phyloP scores from a whole-genome alignment of 768 basidiomycete genomes.

The Suillus spraguei region DNA sequence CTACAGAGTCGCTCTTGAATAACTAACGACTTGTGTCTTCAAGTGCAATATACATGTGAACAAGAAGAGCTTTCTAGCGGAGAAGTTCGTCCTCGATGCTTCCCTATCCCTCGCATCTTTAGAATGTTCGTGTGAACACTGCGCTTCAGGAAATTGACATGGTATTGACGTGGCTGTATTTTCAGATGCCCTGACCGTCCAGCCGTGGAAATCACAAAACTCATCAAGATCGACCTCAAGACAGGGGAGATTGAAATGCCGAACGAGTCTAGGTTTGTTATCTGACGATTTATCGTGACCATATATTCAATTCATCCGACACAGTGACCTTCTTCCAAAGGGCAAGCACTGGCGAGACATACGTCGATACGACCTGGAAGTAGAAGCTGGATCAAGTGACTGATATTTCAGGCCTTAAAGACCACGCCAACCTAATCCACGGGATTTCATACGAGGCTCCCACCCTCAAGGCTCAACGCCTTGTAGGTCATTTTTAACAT shows the following conservation, averaged over 20 bases:
- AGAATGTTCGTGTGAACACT: conserved; percentile 52
- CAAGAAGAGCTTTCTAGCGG: conserved; percentile 32
- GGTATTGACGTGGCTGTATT: conserved; percentile 12
- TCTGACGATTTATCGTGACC: conserved; percentile 1
- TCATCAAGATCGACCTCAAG: conserved; percentile 47
- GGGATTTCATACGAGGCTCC: not conserved
- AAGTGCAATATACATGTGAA: conserved; percentile 67
- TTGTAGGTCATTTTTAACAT: not conserved
- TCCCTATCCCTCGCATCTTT: conserved; percentile 76
- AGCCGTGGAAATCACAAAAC: conserved; percentile 70
- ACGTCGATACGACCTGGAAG: conserved; percentile 21
- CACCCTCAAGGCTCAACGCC: not conserved
- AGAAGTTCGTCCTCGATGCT: conserved; percentile 52
- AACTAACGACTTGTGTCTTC: conserved; percentile 3
- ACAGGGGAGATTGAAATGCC: conserved; percentile 57
- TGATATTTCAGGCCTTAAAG: not conserved
- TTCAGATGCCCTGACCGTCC: conserved; percentile 66
- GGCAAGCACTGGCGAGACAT: conserved; percentile 39
- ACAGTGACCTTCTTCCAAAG: conserved; percentile 31
- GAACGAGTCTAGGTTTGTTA: conserved; percentile 41
- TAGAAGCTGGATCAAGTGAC: conserved; percentile 14
- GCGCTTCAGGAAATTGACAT: not conserved
- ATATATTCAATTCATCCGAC: conserved; percentile 12
- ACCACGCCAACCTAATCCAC: not conserved
- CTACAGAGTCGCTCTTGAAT: conserved; percentile 8